These are phyloP conservation scores for Aspergillus affinis DNA, from an alignment of 495 filamentous ascomycete species.

Conservation along the genomic window DNA sequence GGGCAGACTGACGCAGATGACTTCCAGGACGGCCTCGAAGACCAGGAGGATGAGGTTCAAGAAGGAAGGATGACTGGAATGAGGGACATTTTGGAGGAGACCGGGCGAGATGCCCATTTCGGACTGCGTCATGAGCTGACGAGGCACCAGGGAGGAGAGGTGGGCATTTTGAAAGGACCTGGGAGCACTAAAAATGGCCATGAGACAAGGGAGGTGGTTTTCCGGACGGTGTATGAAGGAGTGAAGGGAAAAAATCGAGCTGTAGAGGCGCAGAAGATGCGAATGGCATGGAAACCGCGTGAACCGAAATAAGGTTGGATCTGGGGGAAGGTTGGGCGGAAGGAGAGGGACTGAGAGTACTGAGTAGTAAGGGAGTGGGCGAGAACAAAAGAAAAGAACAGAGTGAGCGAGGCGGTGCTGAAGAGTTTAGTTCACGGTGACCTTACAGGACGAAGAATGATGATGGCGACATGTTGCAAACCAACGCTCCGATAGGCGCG, in stretches of 20 bases:
- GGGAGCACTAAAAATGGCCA: conserved; percentile 59
- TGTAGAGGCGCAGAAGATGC: not conserved
- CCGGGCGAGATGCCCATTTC: conserved; percentile 32
- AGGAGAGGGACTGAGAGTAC: no score
- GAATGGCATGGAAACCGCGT: not conserved
- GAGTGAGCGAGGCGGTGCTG: no score
- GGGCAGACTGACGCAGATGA: conserved; percentile 90
- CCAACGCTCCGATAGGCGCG: no score
- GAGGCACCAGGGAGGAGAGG: conserved; percentile 38
- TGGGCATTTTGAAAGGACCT: conserved; percentile 57
- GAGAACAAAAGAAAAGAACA: no score
- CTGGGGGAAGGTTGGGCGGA: not conserved
- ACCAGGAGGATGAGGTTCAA: conserved; percentile 79
- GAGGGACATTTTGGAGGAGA: conserved; percentile 29
- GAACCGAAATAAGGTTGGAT: not conserved
- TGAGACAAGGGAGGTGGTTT: conserved; percentile 22
- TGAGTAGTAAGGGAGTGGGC: no score
- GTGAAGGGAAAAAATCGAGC: not conserved
- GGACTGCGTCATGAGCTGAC: conserved; percentile 32
- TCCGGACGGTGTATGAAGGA: not conserved
- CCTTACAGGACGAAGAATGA: not conserved
- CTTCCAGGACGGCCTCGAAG: conserved; percentile 94
- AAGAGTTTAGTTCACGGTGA: not conserved
- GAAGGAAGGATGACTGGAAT: conserved; percentile 64
- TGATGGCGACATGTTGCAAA: not conserved